Base-by-base conservation (phyloP, 441 rosid species). In the Mallotus repandus region DNA sequence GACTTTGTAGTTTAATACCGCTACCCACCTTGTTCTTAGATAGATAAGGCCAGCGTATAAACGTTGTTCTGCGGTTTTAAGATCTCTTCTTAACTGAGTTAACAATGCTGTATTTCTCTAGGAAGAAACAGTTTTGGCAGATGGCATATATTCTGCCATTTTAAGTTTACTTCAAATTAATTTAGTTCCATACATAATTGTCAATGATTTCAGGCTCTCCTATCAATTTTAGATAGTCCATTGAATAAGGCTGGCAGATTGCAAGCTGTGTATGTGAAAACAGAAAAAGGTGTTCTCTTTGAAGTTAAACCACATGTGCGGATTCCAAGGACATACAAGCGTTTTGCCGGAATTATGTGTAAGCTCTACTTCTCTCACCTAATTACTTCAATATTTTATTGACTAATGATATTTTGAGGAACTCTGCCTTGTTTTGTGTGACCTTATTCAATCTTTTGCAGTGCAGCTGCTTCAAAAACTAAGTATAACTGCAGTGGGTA, bases 251-350 rank as follows among this genome's bases (percentile, higher is more conserved):
- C 98, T 71, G 97, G 96, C 74, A 89, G 89, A 78, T 79, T 93
- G 67, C 81, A 71, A 68, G 90, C 94, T 5, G 84, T 93, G 5
- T 91, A 87, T 65, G 92, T 93, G 74, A 87, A 76, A 82, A 93
- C 98, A 14, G 91, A 89, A 32, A 84, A 84, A 83, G 96, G 94
- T 76, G 94, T 93, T 43, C 94, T 91, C 71, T 83, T 93, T 77
- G 91, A 91, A 84, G 89, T 93, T 18, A 89, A 88, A 73, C 94
- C 97, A 43, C 87, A 91, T 69, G 96, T 89, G 41, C 96, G 97
- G 55, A 81, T 93, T 35, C 98, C 98, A 29, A 83, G 97, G 80
- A 93, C 94, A 13, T 91, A 77, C 73, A 91, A 89, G 81, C 91
- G 98, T 0, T 91, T 91, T 56, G 78, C 93, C 49, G 94, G 96